These are phyloP conservation scores for Coemansia reversa DNA, from an alignment of 192 early-diverging fungal genomes.

Conservation along the genomic window DNA sequence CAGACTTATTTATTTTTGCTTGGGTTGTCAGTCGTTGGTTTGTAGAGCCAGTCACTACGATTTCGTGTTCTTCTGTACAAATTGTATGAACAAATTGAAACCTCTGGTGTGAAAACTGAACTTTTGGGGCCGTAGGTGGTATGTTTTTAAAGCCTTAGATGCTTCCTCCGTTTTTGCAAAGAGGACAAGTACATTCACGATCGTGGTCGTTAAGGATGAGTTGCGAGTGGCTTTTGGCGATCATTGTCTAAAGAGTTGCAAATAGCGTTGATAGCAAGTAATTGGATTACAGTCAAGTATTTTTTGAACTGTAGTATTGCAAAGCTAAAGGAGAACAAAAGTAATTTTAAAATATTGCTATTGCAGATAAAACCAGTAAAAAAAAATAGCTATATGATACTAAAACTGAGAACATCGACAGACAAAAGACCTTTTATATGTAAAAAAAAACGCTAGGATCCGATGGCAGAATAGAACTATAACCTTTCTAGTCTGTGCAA, in stretches of 20 bases:
- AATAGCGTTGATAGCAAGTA: not conserved
- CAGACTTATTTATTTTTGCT: no score
- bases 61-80: no score
- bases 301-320: not conserved
- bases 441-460: not conserved
- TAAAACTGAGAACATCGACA: not conserved
- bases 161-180: constrained; percentile 10
- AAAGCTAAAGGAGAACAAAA: not conserved
- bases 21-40: no score
- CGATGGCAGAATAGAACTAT: no score
- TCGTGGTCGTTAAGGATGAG: constrained; percentile 8
- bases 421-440: constrained; percentile 13
- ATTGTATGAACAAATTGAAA: no score
- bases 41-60: no score
- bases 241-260: constrained; percentile 1
- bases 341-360: constrained; percentile 3
- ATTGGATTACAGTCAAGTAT: not conserved
- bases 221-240: constrained; percentile 2
- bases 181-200: constrained; percentile 12
- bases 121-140: no score
- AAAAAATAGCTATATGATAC: not conserved
- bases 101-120: no score
- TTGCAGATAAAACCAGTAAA: not conserved
- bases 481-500: not conserved
- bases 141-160: no score